Evolutionary conservation across 2,329 filamentous ascomycete species (phyloP).

Genomic region (Aureobasidium sp.): DNA sequence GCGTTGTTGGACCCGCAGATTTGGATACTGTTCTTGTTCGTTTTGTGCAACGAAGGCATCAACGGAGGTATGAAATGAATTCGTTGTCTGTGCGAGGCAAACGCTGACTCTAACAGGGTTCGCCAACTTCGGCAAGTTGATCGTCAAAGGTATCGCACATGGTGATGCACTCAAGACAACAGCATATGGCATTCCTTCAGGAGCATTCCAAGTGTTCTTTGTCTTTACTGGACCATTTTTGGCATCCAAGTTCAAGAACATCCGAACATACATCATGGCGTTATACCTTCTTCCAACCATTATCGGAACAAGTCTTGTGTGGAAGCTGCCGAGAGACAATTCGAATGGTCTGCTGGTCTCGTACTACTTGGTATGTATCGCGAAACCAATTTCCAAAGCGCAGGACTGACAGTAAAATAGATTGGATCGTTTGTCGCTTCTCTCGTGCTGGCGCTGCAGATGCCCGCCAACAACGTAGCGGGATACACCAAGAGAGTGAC

Average conservation of each 20-base stretch:
- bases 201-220: constrained; percentile 48
- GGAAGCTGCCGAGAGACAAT: constrained; percentile 40
- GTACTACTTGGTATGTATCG: constrained; percentile 41
- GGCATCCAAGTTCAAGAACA: constrained; percentile 45
- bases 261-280: constrained; percentile 47
- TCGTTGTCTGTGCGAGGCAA: neutral
- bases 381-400: too few relatives aligned
- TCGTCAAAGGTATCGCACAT: constrained; percentile 45
- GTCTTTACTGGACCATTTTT: constrained; percentile 48
- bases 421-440: constrained; percentile 43
- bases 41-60: constrained; percentile 47
- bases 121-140: constrained; percentile 50
- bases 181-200: constrained; percentile 48
- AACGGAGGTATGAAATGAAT: constrained; percentile 37
- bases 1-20: constrained; percentile 57
- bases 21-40: constrained; percentile 31
- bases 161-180: constrained; percentile 42
- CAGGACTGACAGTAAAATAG: neutral
- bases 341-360: constrained; percentile 45
- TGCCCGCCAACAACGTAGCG: constrained; percentile 44
- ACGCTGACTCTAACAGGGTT: constrained; percentile 22
- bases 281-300: constrained; percentile 48
- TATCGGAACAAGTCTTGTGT: constrained; percentile 43
- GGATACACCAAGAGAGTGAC: constrained; percentile 45
- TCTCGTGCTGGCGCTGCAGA: constrained; percentile 48